A percentile compares a stretch with the other conserved stretches of the same genome.
These are phyloP conservation scores for Cadophora malorum DNA, from an alignment of 2,329 filamentous ascomycete genomes.

Conservation along the genomic window DNA sequence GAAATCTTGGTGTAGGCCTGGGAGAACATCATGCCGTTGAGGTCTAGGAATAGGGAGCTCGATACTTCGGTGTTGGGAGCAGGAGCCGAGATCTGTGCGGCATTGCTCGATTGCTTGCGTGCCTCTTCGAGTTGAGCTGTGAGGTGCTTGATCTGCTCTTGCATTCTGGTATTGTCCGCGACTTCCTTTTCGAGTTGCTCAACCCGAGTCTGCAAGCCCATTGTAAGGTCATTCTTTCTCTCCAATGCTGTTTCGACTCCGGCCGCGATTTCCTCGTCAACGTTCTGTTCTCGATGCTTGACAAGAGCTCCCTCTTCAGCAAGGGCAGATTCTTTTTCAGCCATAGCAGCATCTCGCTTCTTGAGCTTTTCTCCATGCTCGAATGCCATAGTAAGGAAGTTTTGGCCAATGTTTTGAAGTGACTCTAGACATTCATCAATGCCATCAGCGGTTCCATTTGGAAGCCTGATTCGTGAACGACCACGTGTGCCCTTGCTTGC, in stretches of 20 bases:
- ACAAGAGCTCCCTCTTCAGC: background rate
- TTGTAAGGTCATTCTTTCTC: background rate
- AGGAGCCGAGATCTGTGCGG: background rate
- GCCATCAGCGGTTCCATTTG: background rate
- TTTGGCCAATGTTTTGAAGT: background rate
- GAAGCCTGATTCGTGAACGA: background rate
- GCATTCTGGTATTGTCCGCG: background rate
- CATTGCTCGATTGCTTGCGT: background rate
- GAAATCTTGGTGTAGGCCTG: conserved; percentile 13
- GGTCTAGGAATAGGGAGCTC: background rate
- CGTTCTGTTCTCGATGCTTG: background rate
- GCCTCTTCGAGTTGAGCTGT: conserved; percentile 1
- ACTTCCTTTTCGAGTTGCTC: background rate
- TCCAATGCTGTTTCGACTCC: background rate
- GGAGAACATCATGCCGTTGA: conserved; percentile 3
- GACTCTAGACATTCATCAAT: background rate
- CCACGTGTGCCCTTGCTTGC: background rate
- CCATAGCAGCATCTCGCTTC: background rate
- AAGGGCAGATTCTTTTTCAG: background rate
- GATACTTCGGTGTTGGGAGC: background rate
- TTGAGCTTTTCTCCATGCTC: conserved; percentile 9
- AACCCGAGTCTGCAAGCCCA: background rate
- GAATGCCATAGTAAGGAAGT: background rate
- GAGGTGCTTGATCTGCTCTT: conserved; percentile 1
- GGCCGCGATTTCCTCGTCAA: background rate